phyloP scores from a whole-genome alignment of 2,329 filamentous ascomycete species.

The Xylariaceae sp. region DNA sequence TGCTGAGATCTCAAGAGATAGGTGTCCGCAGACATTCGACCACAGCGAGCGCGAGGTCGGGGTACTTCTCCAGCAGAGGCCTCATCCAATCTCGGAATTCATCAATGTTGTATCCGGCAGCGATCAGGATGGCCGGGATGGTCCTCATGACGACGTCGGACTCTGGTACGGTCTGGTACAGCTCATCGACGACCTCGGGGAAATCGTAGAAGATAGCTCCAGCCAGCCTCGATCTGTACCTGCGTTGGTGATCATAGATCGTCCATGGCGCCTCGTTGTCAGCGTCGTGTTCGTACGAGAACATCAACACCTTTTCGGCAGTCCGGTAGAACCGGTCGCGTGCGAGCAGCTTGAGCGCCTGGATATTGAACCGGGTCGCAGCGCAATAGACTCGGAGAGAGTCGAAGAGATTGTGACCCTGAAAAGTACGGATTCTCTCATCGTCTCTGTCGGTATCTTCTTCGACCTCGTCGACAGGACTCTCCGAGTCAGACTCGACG shows the following conservation, averaged over 20 bases:
- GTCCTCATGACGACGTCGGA: conserved; percentile 21
- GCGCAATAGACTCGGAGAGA: conserved; percentile 31
- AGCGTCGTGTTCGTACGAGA: background rate
- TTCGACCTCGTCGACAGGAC: background rate
- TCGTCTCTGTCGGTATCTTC: background rate
- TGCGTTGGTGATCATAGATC: conserved; percentile 4
- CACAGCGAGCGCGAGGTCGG: conserved; percentile 6
- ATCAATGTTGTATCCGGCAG: conserved; percentile 7
- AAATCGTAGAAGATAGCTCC: conserved; percentile 18
- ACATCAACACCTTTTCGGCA: conserved; percentile 12
- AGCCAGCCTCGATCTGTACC: conserved; percentile 6
- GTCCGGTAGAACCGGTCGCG: conserved; percentile 29
- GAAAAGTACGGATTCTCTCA: conserved; percentile 1
- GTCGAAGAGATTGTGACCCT: conserved; percentile 14
- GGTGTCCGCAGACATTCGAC: conserved; percentile 7
- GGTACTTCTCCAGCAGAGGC: conserved; percentile 8
- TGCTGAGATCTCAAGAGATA: too few relatives aligned
- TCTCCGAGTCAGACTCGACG: background rate
- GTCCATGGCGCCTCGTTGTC: background rate
- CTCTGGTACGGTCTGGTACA: conserved; percentile 20
- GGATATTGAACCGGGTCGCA: conserved; percentile 35
- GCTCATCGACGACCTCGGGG: conserved; percentile 23
- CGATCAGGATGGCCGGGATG: conserved; percentile 12
- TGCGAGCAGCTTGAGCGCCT: conserved; percentile 29
- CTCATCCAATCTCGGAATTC: conserved; percentile 9